Base-by-base conservation (phyloP, 495 filamentous ascomycete genomes). In the Hypoxylon trugodes region DNA sequence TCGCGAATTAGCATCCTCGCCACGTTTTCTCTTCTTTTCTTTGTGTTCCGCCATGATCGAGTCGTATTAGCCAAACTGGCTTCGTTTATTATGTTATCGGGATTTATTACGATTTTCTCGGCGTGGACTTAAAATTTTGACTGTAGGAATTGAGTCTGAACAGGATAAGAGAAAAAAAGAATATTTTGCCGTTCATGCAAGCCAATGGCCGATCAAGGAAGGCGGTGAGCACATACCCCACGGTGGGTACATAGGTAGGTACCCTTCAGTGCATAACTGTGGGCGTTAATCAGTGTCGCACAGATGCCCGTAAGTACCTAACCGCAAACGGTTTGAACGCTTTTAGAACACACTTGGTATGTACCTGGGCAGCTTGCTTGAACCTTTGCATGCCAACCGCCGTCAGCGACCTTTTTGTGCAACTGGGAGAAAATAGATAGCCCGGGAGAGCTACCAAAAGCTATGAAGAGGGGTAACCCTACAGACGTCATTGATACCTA, bases 21-120 rank as follows among this genome's bases (percentile, higher is more conserved):
- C 69, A 63, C 89, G 82, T 78, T 93, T 92, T 58, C 91, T 83
- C 80, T 96, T 96, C 72, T 90, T 89, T 38, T 86, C 83, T 25
- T 82, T 77, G 43, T 77, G 78, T 28, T 82, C 80, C 6, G 81
- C 72, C 84, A 87, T 89, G 49, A 37, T 79, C 48, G 28, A 22
- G 56, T 59, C 2, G 59, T 37, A 51, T 66, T 57, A 25, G 25
- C 15, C 28, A 10, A 40, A 10, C 4, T 54, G 1, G 7, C 12
- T 28, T n/a, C n/a, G n/a, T n/a, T n/a, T n/a, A n/a, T n/a, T n/a
- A n/a, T n/a, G n/a, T n/a, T n/a, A n/a, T n/a, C n/a, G n/a, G n/a
- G 15, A 10, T 6, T 41, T 19, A n/a, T 13, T 48, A 16, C 21
- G 9, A 21, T 38, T 47, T 59, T 50, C 16, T 46, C 16, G 19